These are phyloP conservation scores for Byssothecium circinans DNA, from an alignment of 2,329 filamentous ascomycete genomes.

Conservation along the genomic window DNA sequence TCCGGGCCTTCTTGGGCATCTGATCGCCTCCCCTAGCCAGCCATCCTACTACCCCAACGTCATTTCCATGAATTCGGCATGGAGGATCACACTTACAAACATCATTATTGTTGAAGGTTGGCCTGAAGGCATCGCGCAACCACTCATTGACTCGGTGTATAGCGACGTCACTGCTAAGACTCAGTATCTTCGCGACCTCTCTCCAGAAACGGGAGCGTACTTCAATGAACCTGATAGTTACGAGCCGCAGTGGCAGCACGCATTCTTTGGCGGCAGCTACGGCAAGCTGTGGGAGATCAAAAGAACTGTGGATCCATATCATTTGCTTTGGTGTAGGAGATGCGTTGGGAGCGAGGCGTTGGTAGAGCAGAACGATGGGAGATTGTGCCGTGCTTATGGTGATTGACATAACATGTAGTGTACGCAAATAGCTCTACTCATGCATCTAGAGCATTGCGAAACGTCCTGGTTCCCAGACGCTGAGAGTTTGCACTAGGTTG, in stretches of 20 bases:
- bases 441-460: too few species aligned
- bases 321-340: conserved; percentile 24
- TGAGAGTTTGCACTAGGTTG: too few species aligned
- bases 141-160: conserved; percentile 18
- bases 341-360: conserved; percentile 34
- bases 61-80: conserved; percentile 26
- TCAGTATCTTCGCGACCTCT: conserved; percentile 16
- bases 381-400: conserved; percentile 22
- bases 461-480: too few species aligned
- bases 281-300: conserved; percentile 20
- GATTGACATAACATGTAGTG: too few species aligned
- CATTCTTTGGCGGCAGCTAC: conserved; percentile 27
- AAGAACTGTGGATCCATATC: conserved; percentile 22
- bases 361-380: conserved; percentile 17
- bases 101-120: conserved; percentile 21
- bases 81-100: conserved; percentile 26
- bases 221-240: conserved; percentile 33
- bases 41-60: conserved; percentile 18
- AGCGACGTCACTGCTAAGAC: conserved; percentile 22
- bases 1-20: conserved; percentile 25
- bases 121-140: conserved; percentile 11
- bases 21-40: conserved; percentile 18
- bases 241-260: conserved; percentile 28
- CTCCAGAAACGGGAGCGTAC: conserved; percentile 29
- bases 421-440: too few species aligned